Conservation (phyloP, 129 eudicot genomes). For the carrot (Daucus carota) region DNA sequence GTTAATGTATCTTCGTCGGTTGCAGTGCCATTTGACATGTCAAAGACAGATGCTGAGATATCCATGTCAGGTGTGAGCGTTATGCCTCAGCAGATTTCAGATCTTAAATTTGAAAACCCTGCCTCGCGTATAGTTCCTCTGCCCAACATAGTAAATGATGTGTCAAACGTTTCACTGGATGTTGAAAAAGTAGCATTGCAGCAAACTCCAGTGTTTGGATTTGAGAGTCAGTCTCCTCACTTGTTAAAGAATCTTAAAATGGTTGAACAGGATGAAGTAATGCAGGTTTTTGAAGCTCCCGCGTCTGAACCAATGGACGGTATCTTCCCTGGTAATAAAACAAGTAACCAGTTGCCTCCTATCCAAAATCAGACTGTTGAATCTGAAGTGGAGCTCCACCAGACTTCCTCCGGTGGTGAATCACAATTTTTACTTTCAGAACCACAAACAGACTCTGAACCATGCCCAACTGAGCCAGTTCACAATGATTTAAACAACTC, state of each 20-base stretch:
- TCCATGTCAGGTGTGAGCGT: conserved; percentile 24
- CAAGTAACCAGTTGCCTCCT: conserved; percentile 12
- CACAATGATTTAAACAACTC: conserved; percentile 11
- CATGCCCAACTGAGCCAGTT: background rate
- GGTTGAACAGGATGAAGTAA: conserved; percentile 60
- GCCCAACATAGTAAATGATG: conserved; percentile 1
- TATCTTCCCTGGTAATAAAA: conserved; percentile 15
- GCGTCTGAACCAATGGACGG: conserved; percentile 19
- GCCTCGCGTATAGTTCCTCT: conserved; percentile 4
- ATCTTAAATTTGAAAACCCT: conserved; percentile 4
- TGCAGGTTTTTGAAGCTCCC: conserved; percentile 52
- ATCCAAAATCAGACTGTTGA: conserved; percentile 21
- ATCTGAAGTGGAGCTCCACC: conserved; percentile 5
- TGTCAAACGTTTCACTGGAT: conserved; percentile 15
- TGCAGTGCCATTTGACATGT: conserved; percentile 9
- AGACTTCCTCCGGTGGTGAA: conserved; percentile 10
- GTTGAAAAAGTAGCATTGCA: conserved; percentile 14
- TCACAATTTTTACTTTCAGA: conserved; percentile 9
- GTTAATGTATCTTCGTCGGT: background rate
- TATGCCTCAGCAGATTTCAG: conserved; percentile 3
- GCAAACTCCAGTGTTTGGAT: conserved; percentile 4
- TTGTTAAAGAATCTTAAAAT: conserved; percentile 36
- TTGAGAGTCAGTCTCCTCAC: conserved; percentile 7
- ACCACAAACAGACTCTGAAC: conserved; percentile 11
- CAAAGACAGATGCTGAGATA: conserved; percentile 1